Base-by-base conservation (phyloP, 495 filamentous ascomycete genomes). In the Rostrohypoxylon terebratum region DNA sequence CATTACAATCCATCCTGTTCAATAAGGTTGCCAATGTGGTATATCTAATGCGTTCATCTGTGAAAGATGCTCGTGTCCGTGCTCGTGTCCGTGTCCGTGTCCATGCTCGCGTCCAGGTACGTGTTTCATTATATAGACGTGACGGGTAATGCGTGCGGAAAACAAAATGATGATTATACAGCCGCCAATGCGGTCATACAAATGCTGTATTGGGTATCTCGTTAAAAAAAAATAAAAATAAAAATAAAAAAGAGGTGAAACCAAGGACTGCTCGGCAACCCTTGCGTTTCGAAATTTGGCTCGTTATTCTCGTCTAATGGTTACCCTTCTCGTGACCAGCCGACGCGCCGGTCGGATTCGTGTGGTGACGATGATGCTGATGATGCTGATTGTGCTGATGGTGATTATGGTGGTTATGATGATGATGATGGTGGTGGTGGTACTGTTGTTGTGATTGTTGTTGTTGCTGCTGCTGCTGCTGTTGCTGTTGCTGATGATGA, bases 121-220 rank as follows among this genome's bases (percentile, higher is more conserved):
- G 28, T 4, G 28, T 28, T 28, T 28, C 28, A 5, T 28, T 28
- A 28, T 28, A 28, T 28, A 3, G 28, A 28, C 28, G 28, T 28
- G 28, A 28, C 6, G 28, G 28, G 28, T 18, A 16, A 65, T 31
- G 47, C 51, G 47, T 31, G 60, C 60, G 55, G 9, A 21, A n/a
- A 51, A 25, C 8, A 51, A 59, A 48, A 64, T 31, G 53, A 34
- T 34, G 58, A 36, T 48, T 66, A 42, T 73, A 69, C 42, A 61
- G 23, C 33, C 55, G 61, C 62, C 66, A 16, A 44, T 47, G 58
- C 44, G 47, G 45, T 59, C 21, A 70, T 70, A 59, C 71, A 70
- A 67, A 70, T 74, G 57, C 58, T 67, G 50, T 75, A 63, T 58
- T 75, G 68, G 72, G 72, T 75, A 75, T 75, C 72, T 71, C 42